phyloP scores from a whole-genome alignment of 2,329 filamentous ascomycete genomes.

The Colletotrichum somersetense region DNA sequence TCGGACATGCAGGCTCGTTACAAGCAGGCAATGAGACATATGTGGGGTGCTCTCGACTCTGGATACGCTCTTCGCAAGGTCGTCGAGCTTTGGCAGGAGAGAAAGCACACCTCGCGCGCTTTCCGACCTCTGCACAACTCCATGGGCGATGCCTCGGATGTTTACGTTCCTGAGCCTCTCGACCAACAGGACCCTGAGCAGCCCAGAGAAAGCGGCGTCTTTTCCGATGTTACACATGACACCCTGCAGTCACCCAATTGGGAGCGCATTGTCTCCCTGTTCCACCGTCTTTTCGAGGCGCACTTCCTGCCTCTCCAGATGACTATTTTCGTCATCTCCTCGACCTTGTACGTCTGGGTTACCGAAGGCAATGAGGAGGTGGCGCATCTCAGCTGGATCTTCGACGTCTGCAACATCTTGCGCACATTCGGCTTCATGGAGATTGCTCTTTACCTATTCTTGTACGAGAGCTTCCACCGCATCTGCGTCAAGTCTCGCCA shows the following conservation, averaged over 20 bases:
- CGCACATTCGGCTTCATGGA: slow-evolving; percentile 72
- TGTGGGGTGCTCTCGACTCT: slow-evolving; percentile 81
- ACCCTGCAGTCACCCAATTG: slow-evolving; percentile 65
- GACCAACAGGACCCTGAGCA: slow-evolving; percentile 55
- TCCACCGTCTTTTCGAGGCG: slow-evolving; percentile 79
- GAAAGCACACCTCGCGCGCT: slow-evolving; percentile 66
- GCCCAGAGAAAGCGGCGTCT: slow-evolving; percentile 63
- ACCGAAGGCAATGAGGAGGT: slow-evolving; percentile 64
- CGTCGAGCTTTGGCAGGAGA: slow-evolving; percentile 68
- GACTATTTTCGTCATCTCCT: slow-evolving; percentile 73
- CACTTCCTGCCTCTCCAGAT: slow-evolving; percentile 79
- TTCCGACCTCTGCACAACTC: slow-evolving; percentile 69
- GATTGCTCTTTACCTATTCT: slow-evolving; percentile 71
- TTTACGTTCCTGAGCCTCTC: slow-evolving; percentile 62
- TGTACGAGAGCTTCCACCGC: slow-evolving; percentile 77
- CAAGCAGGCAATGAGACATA: slow-evolving; percentile 79
- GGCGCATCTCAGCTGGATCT: slow-evolving; percentile 69
- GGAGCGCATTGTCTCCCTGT: slow-evolving; percentile 68
- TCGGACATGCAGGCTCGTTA: slow-evolving; percentile 75
- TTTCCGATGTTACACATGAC: slow-evolving; percentile 66
- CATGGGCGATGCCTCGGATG: slow-evolving; percentile 59
- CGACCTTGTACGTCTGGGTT: slow-evolving; percentile 69
- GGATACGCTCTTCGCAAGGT: slow-evolving; percentile 73
- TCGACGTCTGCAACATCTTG: slow-evolving; percentile 70
- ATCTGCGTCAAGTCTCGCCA: slow-evolving; percentile 71